Evolutionary conservation across 2,329 filamentous ascomycete genomes (phyloP).

Genomic region (Xylaria digitata): DNA sequence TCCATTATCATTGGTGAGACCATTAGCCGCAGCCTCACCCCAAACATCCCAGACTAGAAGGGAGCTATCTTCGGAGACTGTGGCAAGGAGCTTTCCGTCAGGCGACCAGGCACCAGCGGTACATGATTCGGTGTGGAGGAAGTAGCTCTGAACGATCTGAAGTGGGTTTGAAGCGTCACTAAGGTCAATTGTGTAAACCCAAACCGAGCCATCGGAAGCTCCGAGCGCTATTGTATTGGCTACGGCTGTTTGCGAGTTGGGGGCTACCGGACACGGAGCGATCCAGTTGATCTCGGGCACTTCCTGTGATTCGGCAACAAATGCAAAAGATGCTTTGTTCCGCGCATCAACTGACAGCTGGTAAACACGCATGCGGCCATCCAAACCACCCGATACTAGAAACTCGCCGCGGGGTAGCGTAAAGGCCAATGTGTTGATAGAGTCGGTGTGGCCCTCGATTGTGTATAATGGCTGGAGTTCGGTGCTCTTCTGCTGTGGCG

Average conservation of each 20-base stretch:
- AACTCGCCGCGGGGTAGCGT: constrained; percentile 86
- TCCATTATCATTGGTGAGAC: constrained; percentile 63
- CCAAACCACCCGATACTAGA: constrained; percentile 86
- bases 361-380: constrained; percentile 83
- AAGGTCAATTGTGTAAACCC: constrained; percentile 90
- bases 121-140: constrained; percentile 85
- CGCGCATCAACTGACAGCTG: constrained; percentile 60
- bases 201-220: constrained; percentile 90
- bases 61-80: constrained; percentile 87
- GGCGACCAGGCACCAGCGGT: constrained; percentile 93
- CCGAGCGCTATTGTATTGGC: constrained; percentile 89
- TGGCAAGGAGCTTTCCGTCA: constrained; percentile 86
- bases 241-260: constrained; percentile 54
- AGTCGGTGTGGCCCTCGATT: constrained; percentile 92
- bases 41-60: constrained; percentile 95
- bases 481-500: constrained; percentile 63
- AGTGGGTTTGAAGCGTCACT: constrained; percentile 70
- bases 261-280: constrained; percentile 74
- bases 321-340: constrained; percentile 64
- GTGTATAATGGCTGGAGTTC: constrained; percentile 74
- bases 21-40: constrained; percentile 74
- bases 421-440: constrained; percentile 86
- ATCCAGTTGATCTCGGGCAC: constrained; percentile 98
- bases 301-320: constrained; percentile 83
- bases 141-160: constrained; percentile 89